Percentiles rank a stretch among this genome's conserved stretches.
phyloP scores from a whole-genome alignment of 805 yeast genomes.

The Pichia exigua region DNA sequence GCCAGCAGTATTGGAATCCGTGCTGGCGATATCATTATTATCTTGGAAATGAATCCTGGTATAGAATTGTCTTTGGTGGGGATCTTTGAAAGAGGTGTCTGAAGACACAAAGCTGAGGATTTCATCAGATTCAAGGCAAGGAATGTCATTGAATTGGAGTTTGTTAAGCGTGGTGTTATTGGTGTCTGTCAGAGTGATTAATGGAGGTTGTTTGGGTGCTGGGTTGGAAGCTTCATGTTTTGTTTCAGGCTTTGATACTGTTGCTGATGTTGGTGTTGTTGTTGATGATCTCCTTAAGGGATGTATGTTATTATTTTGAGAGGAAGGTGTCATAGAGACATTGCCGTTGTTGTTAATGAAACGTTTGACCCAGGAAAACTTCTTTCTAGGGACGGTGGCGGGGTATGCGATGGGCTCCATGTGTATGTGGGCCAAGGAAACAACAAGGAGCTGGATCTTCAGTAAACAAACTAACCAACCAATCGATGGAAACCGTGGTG shows the following conservation, averaged over 20 bases:
- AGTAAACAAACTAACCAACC: too few relatives aligned
- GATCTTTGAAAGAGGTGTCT: neutral
- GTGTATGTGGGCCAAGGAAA: neutral
- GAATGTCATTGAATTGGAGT: neutral
- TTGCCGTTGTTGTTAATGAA: neutral
- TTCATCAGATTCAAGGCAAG: constrained; percentile 3
- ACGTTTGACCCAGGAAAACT: constrained; percentile 29
- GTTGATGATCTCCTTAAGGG: neutral
- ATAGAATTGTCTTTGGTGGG: constrained; percentile 4
- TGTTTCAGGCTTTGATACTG: too few relatives aligned
- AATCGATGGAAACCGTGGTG: too few relatives aligned
- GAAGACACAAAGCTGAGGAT: constrained; percentile 5
- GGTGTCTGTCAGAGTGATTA: neutral
- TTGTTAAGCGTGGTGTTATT: neutral
- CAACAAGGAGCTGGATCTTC: too few relatives aligned
- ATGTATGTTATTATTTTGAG: too few relatives aligned
- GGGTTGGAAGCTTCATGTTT: too few relatives aligned
- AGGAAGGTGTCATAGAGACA: neutral
- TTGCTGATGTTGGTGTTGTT: neutral
- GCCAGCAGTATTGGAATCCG: neutral
- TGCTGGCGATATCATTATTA: neutral
- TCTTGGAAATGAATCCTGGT: neutral
- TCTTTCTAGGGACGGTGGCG: constrained; percentile 2
- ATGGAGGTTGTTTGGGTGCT: neutral
- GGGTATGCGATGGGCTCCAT: neutral